A percentile compares a stretch with the other conserved stretches of the same genome.
phyloP scores from a whole-genome alignment of 306 rosid genomes.

The Prunus mira region DNA sequence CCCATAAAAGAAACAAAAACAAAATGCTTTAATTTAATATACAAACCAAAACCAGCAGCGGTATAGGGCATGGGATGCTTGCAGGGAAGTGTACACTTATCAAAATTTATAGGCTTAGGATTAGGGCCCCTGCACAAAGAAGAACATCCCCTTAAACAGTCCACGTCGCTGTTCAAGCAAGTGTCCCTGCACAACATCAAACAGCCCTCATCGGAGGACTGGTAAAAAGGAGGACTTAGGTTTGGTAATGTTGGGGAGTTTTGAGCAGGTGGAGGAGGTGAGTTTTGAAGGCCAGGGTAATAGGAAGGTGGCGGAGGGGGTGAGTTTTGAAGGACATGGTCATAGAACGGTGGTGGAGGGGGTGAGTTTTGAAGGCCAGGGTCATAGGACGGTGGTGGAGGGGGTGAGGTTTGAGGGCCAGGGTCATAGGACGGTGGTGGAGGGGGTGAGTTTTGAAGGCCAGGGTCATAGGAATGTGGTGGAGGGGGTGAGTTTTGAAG shows the following conservation, averaged over 20 bases:
- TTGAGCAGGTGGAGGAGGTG: background rate
- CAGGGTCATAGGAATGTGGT: background rate
- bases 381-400: background rate
- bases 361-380: background rate
- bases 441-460: too few relatives aligned
- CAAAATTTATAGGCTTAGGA: too few relatives aligned
- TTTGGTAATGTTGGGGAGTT: too few relatives aligned
- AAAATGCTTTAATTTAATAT: background rate
- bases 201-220: too few relatives aligned
- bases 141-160: too few relatives aligned
- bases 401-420: background rate
- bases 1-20: background rate
- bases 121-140: too few relatives aligned
- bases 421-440: background rate
- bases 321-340: background rate
- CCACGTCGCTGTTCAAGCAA: too few relatives aligned
- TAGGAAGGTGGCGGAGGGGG: background rate
- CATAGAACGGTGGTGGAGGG: background rate
- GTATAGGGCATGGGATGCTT: background rate
- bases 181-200: too few relatives aligned
- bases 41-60: background rate
- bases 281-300: background rate
- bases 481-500: background rate
- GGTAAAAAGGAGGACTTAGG: too few relatives aligned
- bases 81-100: background rate